Evolutionary conservation across 208 protist species (phyloP).

Genomic region (Balamuthia mandrillaris): DNA sequence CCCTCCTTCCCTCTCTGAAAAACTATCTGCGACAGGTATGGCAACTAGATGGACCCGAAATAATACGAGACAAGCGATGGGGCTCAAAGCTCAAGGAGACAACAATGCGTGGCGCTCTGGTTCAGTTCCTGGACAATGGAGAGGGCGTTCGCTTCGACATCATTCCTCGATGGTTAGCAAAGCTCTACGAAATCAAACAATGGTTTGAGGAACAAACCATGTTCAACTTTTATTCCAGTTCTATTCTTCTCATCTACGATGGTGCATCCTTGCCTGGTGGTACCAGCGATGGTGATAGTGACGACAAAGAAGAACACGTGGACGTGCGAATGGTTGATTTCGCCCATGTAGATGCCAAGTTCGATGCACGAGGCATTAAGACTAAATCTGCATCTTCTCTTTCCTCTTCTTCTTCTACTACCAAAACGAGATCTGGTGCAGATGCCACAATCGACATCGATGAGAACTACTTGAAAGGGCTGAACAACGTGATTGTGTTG

Average conservation of each 20-base stretch:
- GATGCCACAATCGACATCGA: neutral
- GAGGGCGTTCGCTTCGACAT: neutral
- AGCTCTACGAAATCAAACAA: neutral
- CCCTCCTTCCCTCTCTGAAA: no score
- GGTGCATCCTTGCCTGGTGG: no score
- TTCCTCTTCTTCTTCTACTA: no score
- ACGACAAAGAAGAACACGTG: neutral
- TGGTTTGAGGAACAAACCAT: slow-evolving; percentile 23
- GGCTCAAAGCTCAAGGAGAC: neutral
- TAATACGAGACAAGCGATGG: neutral
- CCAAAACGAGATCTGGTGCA: neutral
- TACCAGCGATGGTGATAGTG: neutral
- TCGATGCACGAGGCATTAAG: no score
- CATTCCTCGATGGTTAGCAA: neutral
- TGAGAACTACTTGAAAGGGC: neutral
- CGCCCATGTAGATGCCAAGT: no score
- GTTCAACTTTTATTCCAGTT: neutral
- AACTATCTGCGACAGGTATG: no score
- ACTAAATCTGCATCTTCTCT: no score
- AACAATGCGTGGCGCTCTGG: neutral
- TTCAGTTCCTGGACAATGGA: no score
- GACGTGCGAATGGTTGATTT: slow-evolving; percentile 14
- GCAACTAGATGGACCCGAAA: neutral
- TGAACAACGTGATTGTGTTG: neutral
- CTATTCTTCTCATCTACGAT: slow-evolving; percentile 23